Evolutionary conservation across 2,329 filamentous ascomycete genomes (phyloP), one percentile per base, ranked within the genome.

Genomic region (Ceratocystiopsis sp.): DNA sequence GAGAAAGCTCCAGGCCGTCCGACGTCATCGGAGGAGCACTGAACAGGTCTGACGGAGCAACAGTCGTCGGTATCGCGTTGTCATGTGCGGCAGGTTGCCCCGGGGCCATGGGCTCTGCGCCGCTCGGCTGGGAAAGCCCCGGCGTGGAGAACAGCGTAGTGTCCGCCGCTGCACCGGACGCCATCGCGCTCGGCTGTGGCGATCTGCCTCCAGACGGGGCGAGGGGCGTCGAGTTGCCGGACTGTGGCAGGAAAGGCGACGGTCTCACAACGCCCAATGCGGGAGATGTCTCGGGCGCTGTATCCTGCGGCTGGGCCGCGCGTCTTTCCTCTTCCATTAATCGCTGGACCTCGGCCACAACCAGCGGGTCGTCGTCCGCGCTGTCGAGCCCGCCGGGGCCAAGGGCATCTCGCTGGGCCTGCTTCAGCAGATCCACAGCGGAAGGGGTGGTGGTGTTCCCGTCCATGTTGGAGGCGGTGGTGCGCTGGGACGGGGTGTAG

Each of bases 1-100:
- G 36, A 13, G 42, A 46, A 21, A 46, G 33, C 14, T 44, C 39
- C 16, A 42, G 39, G 36, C 11, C 25, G n/a, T 18, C 35, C 2
- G 21, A 1, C 10, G 41, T 35, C 39, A 46, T 25, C 3, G 25
- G 32, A 13, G 37, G 39, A 3, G 32, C 32, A 18, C 35, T 41
- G 3, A 40, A 41, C 13, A 45, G 35, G 4, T 45, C 43, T 3
- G 17, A 29, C 0, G 40, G 40, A 3, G 44, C 44, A 15, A 45
- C 33, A 4, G 44, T 42, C 13, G 32, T 40, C 4, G 42, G 15
- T 10, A 32, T 14, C 21, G 11, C 42, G 25, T 29, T n/a, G 12
- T 29, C 33, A 2, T 38, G 17, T 5, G n/a, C 25, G 9, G 37
- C 37, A 8, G 25, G 25, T 8, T 29, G 25, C 25, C 2, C 25